These are phyloP conservation scores for Colletotrichum somersetense DNA, from an alignment of 2,329 filamentous ascomycete genomes.

Conservation along the genomic window DNA sequence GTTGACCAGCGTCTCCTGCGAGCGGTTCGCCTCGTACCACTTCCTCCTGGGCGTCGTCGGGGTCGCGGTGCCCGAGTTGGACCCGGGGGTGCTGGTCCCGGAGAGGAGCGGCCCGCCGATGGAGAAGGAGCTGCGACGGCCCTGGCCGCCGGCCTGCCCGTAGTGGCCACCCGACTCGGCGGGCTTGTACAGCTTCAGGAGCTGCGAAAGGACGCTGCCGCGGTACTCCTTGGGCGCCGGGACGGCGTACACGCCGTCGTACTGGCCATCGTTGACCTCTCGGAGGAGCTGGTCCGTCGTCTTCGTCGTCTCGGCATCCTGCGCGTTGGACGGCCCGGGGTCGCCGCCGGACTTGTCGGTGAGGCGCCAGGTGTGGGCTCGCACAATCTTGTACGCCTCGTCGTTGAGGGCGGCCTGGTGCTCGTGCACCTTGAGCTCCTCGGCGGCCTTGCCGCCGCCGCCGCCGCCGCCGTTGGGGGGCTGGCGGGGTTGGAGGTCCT, in stretches of 20 bases:
- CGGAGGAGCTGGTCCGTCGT: slow-evolving; percentile 39
- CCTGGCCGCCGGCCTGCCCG: slow-evolving; percentile 36
- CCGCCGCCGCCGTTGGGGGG: slow-evolving; percentile 1
- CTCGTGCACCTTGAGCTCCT: slow-evolving; percentile 43
- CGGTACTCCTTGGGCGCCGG: slow-evolving; percentile 58
- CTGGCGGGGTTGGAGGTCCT: slow-evolving; percentile 46
- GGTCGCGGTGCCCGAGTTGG: slow-evolving; percentile 51
- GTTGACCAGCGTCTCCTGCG: slow-evolving; percentile 61
- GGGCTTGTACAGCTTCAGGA: slow-evolving; percentile 61
- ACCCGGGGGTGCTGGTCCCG: slow-evolving; percentile 51
- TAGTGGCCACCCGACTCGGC: slow-evolving; percentile 45
- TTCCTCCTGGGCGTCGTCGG: slow-evolving; percentile 57
- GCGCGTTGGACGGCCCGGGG: slow-evolving; percentile 33
- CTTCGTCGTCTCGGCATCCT: slow-evolving; percentile 18
- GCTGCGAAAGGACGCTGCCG: slow-evolving; percentile 60
- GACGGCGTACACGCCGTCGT: slow-evolving; percentile 57
- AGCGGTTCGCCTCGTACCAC: slow-evolving; percentile 63
- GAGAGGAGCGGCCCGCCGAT: slow-evolving; percentile 55
- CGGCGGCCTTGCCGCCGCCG: slow-evolving; percentile 17
- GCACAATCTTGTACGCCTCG: slow-evolving; percentile 59
- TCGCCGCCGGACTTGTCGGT: slow-evolving; percentile 16
- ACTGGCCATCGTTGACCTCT: slow-evolving; percentile 55
- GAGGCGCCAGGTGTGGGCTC: slow-evolving; percentile 54
- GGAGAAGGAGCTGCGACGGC: slow-evolving; percentile 46
- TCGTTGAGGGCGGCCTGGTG: slow-evolving; percentile 48